These are phyloP conservation scores for Mucor circinelloides DNA, from an alignment of 371 early-diverging fungal species.

Conservation along the genomic window DNA sequence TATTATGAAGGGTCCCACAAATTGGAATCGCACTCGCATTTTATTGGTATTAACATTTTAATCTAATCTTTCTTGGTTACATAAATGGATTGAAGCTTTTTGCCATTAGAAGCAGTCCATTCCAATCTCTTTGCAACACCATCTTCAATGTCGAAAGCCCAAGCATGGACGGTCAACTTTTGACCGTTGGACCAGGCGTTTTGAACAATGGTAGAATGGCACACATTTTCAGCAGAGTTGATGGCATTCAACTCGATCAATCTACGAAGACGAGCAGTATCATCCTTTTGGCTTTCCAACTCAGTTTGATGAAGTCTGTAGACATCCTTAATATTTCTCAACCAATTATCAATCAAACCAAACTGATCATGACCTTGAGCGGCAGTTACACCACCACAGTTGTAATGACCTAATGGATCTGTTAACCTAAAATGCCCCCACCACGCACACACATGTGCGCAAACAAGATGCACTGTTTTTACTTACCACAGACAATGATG, in stretches of 20 bases:
- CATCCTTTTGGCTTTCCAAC: constrained; percentile 48
- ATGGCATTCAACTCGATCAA: constrained; percentile 80
- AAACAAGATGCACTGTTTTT: background rate
- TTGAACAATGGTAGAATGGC: constrained; percentile 76
- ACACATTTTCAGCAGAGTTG: constrained; percentile 73
- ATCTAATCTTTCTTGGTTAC: constrained; percentile 7
- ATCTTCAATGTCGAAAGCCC: constrained; percentile 80
- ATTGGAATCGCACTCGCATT: background rate
- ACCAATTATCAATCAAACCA: constrained; percentile 88
- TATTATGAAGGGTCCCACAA: background rate
- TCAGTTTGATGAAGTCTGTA: constrained; percentile 58
- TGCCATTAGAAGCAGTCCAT: constrained; percentile 10
- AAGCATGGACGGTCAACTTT: constrained; percentile 78
- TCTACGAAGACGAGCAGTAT: constrained; percentile 45
- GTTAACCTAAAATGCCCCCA: background rate
- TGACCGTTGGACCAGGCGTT: constrained; percentile 85
- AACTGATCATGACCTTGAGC: constrained; percentile 63
- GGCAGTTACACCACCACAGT: constrained; percentile 88
- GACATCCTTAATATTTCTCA: constrained; percentile 77
- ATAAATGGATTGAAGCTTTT: constrained; percentile 10
- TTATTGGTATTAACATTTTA: constrained; percentile 7
- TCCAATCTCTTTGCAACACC: constrained; percentile 31
- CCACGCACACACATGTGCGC: background rate
- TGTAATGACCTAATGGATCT: constrained; percentile 67
- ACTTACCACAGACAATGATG: constrained; percentile 83